These are phyloP conservation scores for Piper longum DNA, from an alignment of 164 flowering plant genomes.

Conservation along the genomic window DNA sequence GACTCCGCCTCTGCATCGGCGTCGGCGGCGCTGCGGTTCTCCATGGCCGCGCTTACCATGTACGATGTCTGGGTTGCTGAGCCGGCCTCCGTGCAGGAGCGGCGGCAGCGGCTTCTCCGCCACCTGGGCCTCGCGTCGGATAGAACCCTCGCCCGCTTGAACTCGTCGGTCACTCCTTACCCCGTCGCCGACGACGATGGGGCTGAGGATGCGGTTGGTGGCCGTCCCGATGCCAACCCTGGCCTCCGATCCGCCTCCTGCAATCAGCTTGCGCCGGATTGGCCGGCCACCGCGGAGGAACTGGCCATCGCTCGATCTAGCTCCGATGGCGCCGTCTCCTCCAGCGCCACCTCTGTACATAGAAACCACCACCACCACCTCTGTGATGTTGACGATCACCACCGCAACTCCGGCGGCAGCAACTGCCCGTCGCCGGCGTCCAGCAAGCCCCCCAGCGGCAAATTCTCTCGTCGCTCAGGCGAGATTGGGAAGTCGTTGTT, in stretches of 20 bases:
- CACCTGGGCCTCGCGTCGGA: slow-evolving; percentile 65
- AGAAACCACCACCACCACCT: slow-evolving; percentile 5
- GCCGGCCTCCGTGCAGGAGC: slow-evolving; percentile 70
- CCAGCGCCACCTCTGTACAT: slow-evolving; percentile 16
- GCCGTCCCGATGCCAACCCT: neutral
- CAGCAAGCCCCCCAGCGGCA: slow-evolving; percentile 48
- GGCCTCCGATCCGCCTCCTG: slow-evolving; percentile 7
- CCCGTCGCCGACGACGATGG: neutral
- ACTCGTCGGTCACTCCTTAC: slow-evolving; percentile 5
- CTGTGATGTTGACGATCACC: neutral
- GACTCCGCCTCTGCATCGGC: slow-evolving; percentile 8
- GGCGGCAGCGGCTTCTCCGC: slow-evolving; percentile 57
- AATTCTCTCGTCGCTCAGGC: slow-evolving; percentile 14
- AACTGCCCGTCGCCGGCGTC: slow-evolving; percentile 20
- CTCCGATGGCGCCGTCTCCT: slow-evolving; percentile 24
- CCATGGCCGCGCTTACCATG: slow-evolving; percentile 13
- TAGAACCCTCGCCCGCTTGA: slow-evolving; percentile 29
- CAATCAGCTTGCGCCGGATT: neutral
- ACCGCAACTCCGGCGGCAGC: slow-evolving; percentile 6
- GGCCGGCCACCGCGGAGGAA: neutral
- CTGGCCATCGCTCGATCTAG: slow-evolving; percentile 33
- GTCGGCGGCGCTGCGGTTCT: slow-evolving; percentile 4
- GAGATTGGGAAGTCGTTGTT: slow-evolving; percentile 11
- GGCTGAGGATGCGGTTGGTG: neutral
- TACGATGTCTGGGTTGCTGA: slow-evolving; percentile 83